These are phyloP conservation scores for Spergularia marina DNA, from an alignment of 148 eudicot genomes.

Conservation along the genomic window DNA sequence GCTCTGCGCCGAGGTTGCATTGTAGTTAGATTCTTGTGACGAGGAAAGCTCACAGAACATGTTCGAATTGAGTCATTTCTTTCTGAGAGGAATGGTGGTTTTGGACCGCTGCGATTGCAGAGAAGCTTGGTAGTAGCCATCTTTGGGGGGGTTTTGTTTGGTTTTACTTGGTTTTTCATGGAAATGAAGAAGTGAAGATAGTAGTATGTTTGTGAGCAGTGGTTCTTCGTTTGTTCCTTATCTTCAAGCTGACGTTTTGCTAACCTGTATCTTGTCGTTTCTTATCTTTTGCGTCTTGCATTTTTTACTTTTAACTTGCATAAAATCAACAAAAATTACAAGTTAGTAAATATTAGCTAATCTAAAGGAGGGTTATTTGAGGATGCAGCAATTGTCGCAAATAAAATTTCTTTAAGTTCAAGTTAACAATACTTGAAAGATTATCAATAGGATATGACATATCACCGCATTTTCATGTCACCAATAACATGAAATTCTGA, in stretches of 20 bases:
- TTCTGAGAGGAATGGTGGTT: conserved; percentile 6
- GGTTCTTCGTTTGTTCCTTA: conserved; percentile 8
- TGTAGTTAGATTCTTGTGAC: background rate
- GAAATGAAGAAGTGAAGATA: background rate
- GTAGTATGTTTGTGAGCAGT: conserved; percentile 7
- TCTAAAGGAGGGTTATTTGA: no score
- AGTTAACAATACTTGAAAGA: no score
- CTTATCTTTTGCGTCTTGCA: conserved; percentile 1
- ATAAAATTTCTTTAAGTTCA: no score
- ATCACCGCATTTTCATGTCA: no score
- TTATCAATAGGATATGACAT: no score
- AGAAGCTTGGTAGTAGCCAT: conserved; percentile 27
- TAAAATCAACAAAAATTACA: no score
- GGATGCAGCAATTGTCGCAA: no score
- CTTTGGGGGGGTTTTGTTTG: background rate
- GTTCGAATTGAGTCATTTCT: background rate
- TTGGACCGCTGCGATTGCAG: conserved; percentile 5
- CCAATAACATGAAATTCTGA: no score
- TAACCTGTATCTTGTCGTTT: conserved; percentile 12
- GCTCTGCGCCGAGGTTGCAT: background rate
- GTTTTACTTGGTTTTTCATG: background rate
- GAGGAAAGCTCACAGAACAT: background rate
- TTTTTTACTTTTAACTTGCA: no score
- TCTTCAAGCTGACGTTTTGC: conserved; percentile 10
- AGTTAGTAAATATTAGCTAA: no score